phyloP scores from a whole-genome alignment of 305 asterid genomes.

The Solanum hybrid region DNA sequence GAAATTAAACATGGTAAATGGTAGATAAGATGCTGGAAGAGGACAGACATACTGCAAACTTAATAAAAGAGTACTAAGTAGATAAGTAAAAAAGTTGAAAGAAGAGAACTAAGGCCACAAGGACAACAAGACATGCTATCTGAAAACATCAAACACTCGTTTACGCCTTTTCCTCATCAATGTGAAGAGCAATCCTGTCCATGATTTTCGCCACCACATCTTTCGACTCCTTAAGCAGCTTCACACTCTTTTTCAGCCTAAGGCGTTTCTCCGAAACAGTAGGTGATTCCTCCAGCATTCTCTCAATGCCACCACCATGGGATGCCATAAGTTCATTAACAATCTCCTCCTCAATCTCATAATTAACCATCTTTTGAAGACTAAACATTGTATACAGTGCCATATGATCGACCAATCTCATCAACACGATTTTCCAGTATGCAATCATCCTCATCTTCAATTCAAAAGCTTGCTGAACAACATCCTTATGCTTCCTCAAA shows the following conservation, averaged over 20 bases:
- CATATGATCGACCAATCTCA: background rate
- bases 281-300: constrained; percentile 32
- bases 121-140: background rate
- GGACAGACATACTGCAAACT: background rate
- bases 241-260: constrained; percentile 25
- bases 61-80: background rate
- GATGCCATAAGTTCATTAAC: constrained; percentile 9
- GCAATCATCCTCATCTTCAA: constrained; percentile 3
- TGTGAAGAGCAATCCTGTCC: constrained; percentile 12
- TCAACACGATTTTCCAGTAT: constrained; percentile 6
- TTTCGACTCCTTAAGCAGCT: constrained; percentile 41
- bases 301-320: constrained; percentile 21
- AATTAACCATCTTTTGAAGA: background rate
- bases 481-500: background rate
- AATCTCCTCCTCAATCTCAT: constrained; percentile 4
- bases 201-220: constrained; percentile 28
- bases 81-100: background rate
- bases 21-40: background rate
- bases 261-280: constrained; percentile 15
- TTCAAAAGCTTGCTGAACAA: constrained; percentile 1
- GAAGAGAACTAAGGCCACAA: background rate
- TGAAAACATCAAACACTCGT: background rate
- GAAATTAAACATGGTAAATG: background rate
- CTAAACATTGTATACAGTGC: constrained; percentile 4
- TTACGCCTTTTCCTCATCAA: background rate